Evolutionary conservation across 495 filamentous ascomycete species (phyloP).

Genomic region (Pyronema omphalodes): DNA sequence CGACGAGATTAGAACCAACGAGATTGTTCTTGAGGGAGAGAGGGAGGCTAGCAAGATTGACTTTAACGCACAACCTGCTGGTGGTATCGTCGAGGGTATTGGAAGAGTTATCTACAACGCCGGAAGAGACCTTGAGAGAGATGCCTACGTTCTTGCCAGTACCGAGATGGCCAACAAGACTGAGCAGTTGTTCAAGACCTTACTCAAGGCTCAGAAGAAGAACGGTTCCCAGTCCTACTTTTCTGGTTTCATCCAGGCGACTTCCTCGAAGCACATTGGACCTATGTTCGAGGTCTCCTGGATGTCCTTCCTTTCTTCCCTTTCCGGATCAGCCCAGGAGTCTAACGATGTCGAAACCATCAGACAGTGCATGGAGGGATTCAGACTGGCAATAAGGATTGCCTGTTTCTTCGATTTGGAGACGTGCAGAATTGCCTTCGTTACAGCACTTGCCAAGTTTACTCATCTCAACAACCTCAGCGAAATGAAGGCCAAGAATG

Average conservation of each 20-base stretch:
- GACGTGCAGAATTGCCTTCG: constrained; percentile 81
- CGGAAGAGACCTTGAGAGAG: constrained; percentile 76
- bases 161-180: constrained; percentile 85
- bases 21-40: constrained; percentile 90
- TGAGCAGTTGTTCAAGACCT: constrained; percentile 74
- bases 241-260: constrained; percentile 72
- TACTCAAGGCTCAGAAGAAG: constrained; percentile 69
- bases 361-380: constrained; percentile 79
- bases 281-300: constrained; percentile 98
- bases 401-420: constrained; percentile 85
- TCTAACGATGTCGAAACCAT: constrained; percentile 81
- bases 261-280: constrained; percentile 82
- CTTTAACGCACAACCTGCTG: constrained; percentile 39
- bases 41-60: constrained; percentile 66
- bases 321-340: constrained; percentile 81
- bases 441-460: constrained; percentile 78
- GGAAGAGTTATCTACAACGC: constrained; percentile 80
- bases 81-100: constrained; percentile 63
- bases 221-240: constrained; percentile 50
- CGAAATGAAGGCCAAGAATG: constrained; percentile 90
- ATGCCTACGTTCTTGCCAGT: constrained; percentile 83
- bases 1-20: constrained; percentile 75
- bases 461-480: constrained; percentile 89
- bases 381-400: constrained; percentile 80
- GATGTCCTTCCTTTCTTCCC: constrained; percentile 94